These are phyloP conservation scores for Ogataea trehalophila DNA, from an alignment of 805 yeast genomes.

Conservation along the genomic window DNA sequence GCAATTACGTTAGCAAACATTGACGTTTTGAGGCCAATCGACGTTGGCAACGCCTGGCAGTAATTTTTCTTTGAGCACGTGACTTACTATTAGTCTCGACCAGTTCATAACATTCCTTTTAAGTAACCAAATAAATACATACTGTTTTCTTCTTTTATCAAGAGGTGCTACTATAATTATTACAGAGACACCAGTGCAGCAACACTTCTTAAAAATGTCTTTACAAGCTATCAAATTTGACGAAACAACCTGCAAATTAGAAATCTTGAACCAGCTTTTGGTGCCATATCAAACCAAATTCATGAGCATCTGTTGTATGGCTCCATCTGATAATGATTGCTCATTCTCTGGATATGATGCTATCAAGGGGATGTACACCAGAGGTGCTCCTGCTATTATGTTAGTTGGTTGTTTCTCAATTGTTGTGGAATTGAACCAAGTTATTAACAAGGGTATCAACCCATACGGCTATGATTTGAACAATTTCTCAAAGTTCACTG, in stretches of 20 bases:
- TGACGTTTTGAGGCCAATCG: too few species aligned
- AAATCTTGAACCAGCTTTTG: constrained; percentile 73
- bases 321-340: constrained; percentile 55
- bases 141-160: too few species aligned
- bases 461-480: constrained; percentile 25
- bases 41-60: too few species aligned
- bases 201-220: constrained; percentile 22
- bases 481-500: constrained; percentile 28
- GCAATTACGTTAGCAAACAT: too few species aligned
- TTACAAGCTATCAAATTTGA: constrained; percentile 69
- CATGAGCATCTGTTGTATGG: constrained; percentile 53
- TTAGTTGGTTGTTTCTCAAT: constrained; percentile 86
- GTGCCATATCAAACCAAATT: constrained; percentile 79
- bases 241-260: constrained; percentile 39
- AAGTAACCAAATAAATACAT: too few species aligned
- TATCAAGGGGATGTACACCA: constrained; percentile 87
- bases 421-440: constrained; percentile 57
- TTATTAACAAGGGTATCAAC: constrained; percentile 23
- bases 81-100: too few species aligned
- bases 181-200: too few species aligned
- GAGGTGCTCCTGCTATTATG: constrained; percentile 99
- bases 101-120: too few species aligned
- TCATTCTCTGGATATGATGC: constrained; percentile 67
- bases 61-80: too few species aligned
- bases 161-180: too few species aligned